Percentiles rank a stretch among this genome's conserved stretches.
phyloP scores from a whole-genome alignment of 2,329 filamentous ascomycete species.

The Rutstroemia sp. region DNA sequence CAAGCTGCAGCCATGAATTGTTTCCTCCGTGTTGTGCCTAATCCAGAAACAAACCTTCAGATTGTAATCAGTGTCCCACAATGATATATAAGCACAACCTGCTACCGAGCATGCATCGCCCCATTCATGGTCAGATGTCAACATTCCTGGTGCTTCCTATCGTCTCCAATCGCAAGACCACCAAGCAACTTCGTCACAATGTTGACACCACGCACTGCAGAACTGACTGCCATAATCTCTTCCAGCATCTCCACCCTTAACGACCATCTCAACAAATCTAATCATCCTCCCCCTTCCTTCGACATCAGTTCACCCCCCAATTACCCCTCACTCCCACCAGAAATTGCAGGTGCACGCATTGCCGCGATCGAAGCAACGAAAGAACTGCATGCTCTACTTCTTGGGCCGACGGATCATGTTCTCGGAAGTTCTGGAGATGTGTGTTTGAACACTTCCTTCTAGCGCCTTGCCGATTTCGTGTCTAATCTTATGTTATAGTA shows the following conservation, averaged over 20 bases:
- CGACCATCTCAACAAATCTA: not conserved
- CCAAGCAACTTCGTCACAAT: not conserved
- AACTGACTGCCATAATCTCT: not conserved
- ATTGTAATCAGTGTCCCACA: too few species aligned
- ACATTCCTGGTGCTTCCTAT: too few species aligned
- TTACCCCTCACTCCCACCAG: not conserved
- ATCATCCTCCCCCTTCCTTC: not conserved
- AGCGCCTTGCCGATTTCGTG: not conserved
- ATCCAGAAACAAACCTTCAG: too few species aligned
- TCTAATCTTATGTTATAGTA: not conserved
- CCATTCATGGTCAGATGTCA: too few species aligned
- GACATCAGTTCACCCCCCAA: not conserved
- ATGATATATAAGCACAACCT: too few species aligned
- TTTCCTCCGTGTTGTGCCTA: too few species aligned
- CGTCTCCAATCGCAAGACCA: too few species aligned
- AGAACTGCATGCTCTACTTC: not conserved
- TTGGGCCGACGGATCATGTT: not conserved
- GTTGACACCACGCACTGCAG: not conserved
- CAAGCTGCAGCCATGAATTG: too few species aligned
- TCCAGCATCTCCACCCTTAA: not conserved
- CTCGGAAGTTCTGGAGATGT: not conserved
- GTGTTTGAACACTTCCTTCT: not conserved
- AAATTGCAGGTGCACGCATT: not conserved
- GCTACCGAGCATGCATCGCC: too few species aligned
- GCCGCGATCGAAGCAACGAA: not conserved